These are phyloP conservation scores for Arabis alpina DNA, from an alignment of 345 rosid species.

Conservation along the genomic window DNA sequence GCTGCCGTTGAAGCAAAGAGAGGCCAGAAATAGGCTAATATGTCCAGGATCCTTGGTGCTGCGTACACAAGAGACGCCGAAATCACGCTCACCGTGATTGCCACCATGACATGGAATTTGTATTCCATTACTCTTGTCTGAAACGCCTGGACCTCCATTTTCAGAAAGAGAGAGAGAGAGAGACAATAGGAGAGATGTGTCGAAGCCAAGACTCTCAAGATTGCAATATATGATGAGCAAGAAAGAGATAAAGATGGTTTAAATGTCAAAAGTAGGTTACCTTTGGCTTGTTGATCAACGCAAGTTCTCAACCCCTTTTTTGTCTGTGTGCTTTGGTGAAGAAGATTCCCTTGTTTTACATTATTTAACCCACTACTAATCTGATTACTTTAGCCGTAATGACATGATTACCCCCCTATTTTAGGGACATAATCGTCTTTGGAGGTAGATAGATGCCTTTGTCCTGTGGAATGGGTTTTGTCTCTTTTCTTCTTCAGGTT, in stretches of 20 bases:
- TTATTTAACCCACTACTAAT: constrained; percentile 24
- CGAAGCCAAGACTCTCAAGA: constrained; percentile 30
- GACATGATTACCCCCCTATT: constrained; percentile 33
- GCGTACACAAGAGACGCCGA: constrained; percentile 50
- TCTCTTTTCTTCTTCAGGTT: constrained; percentile 35
- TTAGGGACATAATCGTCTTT: constrained; percentile 34
- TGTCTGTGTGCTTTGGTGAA: constrained; percentile 32
- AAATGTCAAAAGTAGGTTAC: constrained; percentile 4
- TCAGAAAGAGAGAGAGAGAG: not conserved
- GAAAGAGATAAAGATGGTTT: constrained; percentile 29
- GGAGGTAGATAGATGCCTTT: constrained; percentile 28
- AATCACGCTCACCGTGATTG: constrained; percentile 40
- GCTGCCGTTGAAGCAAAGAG: constrained; percentile 84
- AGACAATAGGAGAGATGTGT: not conserved
- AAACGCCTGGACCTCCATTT: constrained; percentile 50
- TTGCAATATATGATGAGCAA: constrained; percentile 10
- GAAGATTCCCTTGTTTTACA: constrained; percentile 39
- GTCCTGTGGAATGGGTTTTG: constrained; percentile 31
- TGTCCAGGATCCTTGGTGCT: constrained; percentile 61
- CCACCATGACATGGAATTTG: constrained; percentile 52
- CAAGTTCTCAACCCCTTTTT: constrained; percentile 42
- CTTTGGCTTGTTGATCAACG: constrained; percentile 34
- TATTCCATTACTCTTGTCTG: constrained; percentile 56
- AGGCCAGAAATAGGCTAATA: constrained; percentile 82
- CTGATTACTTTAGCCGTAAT: constrained; percentile 25